These are phyloP conservation scores for Boletus sp. DNA, from an alignment of 1,284 basidiomycete species.

Conservation along the genomic window DNA sequence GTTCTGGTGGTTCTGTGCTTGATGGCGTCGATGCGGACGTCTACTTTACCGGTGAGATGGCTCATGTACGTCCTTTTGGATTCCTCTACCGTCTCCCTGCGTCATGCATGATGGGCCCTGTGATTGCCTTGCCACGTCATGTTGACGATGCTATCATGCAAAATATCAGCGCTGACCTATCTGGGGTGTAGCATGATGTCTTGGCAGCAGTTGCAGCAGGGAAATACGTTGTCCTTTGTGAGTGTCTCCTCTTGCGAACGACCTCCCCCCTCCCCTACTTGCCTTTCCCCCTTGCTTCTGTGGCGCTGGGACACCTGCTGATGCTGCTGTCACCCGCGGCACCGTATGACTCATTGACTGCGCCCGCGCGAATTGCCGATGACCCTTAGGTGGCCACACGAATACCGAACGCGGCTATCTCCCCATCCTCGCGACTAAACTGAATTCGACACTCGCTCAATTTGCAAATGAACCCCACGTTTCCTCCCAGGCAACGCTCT, in stretches of 20 bases:
- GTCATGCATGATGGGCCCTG: slow-evolving; percentile 7
- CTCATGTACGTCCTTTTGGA: slow-evolving; percentile 56
- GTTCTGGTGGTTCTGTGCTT: slow-evolving; percentile 76
- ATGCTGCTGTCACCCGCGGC: slow-evolving; percentile 15
- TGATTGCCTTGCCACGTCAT: slow-evolving; percentile 14
- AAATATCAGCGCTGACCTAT: slow-evolving; percentile 10
- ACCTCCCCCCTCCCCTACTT: background rate
- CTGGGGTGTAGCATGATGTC: slow-evolving; percentile 66
- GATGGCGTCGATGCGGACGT: slow-evolving; percentile 70
- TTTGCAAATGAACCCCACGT: slow-evolving; percentile 27
- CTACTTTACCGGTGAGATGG: slow-evolving; percentile 90
- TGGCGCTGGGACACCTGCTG: slow-evolving; percentile 10
- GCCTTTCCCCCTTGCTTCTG: slow-evolving; percentile 8
- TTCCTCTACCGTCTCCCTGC: slow-evolving; percentile 1
- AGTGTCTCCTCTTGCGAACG: slow-evolving; percentile 25
- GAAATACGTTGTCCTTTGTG: slow-evolving; percentile 76
- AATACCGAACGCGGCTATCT: slow-evolving; percentile 90
- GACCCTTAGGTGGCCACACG: slow-evolving; percentile 63
- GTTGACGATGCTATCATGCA: background rate
- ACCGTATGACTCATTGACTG: slow-evolving; percentile 10
- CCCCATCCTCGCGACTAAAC: slow-evolving; percentile 58
- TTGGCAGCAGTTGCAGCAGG: slow-evolving; percentile 72
- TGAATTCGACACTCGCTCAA: slow-evolving; percentile 38
- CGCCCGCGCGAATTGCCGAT: slow-evolving; percentile 11
- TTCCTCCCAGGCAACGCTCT: slow-evolving; percentile 34